Evolutionary conservation across 2,329 filamentous ascomycete species (phyloP).

Genomic region (Pseudogymnoascus sp.): DNA sequence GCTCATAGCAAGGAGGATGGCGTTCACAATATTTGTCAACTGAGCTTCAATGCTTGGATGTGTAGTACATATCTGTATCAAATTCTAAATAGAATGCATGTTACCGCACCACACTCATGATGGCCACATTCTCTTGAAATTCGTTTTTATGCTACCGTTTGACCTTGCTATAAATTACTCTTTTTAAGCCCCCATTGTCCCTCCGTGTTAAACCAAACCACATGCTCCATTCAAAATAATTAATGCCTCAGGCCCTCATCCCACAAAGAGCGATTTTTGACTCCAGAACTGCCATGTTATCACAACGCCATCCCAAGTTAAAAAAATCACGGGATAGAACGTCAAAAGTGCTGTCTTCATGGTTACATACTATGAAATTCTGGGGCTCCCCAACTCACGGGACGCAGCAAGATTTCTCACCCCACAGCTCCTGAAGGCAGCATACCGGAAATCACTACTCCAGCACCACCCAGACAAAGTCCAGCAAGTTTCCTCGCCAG

Average conservation of each 20-base stretch:
- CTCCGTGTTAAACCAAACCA: background rate
- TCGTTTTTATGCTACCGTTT: background rate
- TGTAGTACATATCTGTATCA: constrained; percentile 4
- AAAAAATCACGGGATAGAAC: background rate
- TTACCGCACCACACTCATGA: background rate
- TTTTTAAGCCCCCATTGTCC: background rate
- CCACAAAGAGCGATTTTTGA: background rate
- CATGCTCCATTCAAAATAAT: background rate
- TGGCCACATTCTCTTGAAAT: background rate
- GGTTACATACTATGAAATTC: constrained; percentile 54
- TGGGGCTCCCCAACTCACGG: constrained; percentile 45
- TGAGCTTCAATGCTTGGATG: constrained; percentile 8
- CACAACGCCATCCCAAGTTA: background rate
- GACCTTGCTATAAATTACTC: background rate
- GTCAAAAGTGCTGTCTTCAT: constrained; percentile 8
- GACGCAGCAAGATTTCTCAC: constrained; percentile 39
- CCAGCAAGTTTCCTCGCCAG: constrained; percentile 15
- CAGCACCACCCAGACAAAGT: constrained; percentile 59
- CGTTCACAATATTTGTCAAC: constrained; percentile 4
- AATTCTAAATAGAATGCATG: constrained; percentile 8
- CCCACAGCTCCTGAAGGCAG: constrained; percentile 48
- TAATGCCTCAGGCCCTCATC: constrained; percentile 8
- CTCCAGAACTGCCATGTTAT: background rate
- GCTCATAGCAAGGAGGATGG: constrained; percentile 10
- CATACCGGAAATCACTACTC: constrained; percentile 58